Conservation (phyloP, 1,284 basidiomycete genomes). For the Fomitiporia mediterranea region DNA sequence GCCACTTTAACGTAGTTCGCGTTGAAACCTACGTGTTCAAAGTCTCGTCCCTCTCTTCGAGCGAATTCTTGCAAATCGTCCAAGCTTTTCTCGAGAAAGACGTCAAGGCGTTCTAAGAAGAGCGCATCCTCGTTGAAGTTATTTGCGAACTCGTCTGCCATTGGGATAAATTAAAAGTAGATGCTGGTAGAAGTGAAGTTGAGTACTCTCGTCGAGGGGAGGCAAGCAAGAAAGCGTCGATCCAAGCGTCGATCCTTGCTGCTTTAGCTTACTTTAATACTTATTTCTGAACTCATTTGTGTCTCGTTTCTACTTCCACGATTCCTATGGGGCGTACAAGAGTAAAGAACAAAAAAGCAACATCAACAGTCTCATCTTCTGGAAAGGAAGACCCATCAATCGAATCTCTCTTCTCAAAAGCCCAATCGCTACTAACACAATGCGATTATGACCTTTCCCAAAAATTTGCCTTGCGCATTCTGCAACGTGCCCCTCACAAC, state of each 20-base stretch:
- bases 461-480: conserved; percentile 65
- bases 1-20: neutral
- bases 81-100: conserved; percentile 53
- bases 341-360: conserved; percentile 47
- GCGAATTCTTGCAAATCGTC: conserved; percentile 55
- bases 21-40: conserved; percentile 47
- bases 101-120: conserved; percentile 56
- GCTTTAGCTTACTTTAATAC: too few relatives aligned
- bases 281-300: conserved; percentile 10
- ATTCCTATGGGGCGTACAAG: conserved; percentile 73
- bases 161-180: too few relatives aligned
- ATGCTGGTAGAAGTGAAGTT: too few relatives aligned
- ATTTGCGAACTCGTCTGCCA: neutral
- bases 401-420: conserved; percentile 62
- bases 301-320: too few relatives aligned
- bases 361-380: conserved; percentile 34
- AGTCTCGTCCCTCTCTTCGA: conserved; percentile 49
- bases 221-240: too few relatives aligned
- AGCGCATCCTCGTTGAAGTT: conserved; percentile 37
- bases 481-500: conserved; percentile 63
- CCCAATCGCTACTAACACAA: conserved; percentile 74
- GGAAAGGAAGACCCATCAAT: conserved; percentile 37
- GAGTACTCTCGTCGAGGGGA: too few relatives aligned
- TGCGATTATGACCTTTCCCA: conserved; percentile 81
- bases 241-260: too few relatives aligned